These are phyloP conservation scores for Asterophora parasitica DNA, from an alignment of 768 basidiomycete genomes.

Conservation along the genomic window DNA sequence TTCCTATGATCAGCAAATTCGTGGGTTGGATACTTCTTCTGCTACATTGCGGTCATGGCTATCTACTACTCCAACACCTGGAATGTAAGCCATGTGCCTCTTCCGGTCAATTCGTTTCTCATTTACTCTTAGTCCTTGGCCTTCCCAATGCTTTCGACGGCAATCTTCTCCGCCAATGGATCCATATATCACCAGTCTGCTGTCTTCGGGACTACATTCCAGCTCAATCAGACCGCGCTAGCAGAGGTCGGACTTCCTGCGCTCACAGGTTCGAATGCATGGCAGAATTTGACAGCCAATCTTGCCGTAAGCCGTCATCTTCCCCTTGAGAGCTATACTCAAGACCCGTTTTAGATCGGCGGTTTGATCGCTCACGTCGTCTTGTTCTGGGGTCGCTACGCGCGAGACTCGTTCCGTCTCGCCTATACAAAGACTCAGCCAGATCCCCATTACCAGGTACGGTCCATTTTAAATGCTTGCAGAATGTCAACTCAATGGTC, in stretches of 20 bases:
- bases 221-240: conserved; percentile 51
- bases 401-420: conserved; percentile 44
- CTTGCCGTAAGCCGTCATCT: conserved; percentile 32
- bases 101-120: neutral
- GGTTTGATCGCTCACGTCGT: conserved; percentile 52
- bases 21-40: conserved; percentile 49
- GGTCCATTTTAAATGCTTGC: neutral
- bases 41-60: conserved; percentile 47
- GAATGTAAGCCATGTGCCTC: conserved; percentile 34
- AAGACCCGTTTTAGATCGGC: conserved; percentile 39
- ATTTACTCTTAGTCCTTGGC: conserved; percentile 34
- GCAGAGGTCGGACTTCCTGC: conserved; percentile 44
- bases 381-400: conserved; percentile 55
- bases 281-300: conserved; percentile 43
- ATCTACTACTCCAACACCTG: conserved; percentile 64
- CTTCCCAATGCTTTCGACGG: conserved; percentile 59
- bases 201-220: conserved; percentile 48
- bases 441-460: conserved; percentile 53
- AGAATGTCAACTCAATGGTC: neutral
- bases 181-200: conserved; percentile 48
- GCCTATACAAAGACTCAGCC: conserved; percentile 41
- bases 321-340: neutral
- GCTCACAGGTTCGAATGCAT: conserved; percentile 50
- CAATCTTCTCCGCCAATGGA: conserved; percentile 52
- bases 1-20: conserved; percentile 44